phyloP scores from a whole-genome alignment of 768 basidiomycete genomes.

The Dioszegia crocea region DNA sequence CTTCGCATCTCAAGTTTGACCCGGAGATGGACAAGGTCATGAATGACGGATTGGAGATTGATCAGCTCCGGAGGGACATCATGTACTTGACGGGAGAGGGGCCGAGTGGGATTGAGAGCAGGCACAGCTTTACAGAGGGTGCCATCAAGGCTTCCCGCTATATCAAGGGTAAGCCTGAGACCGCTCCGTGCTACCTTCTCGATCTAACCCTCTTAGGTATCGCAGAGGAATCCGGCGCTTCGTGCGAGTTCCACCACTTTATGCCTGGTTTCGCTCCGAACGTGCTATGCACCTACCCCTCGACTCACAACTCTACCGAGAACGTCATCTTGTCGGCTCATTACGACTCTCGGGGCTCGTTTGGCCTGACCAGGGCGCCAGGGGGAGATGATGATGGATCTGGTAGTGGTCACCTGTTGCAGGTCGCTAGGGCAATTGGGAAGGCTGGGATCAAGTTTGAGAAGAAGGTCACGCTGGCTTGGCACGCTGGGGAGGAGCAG shows the following conservation, averaged over 20 bases:
- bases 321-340: slow-evolving; percentile 76
- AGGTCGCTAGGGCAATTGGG: slow-evolving; percentile 71
- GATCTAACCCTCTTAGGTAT: slow-evolving; percentile 16
- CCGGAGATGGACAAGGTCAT: slow-evolving; percentile 66
- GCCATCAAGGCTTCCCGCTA: slow-evolving; percentile 65
- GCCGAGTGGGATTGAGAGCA: slow-evolving; percentile 65
- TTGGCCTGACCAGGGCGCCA: slow-evolving; percentile 67
- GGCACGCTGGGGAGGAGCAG: slow-evolving; percentile 90
- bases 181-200: too few species aligned
- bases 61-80: slow-evolving; percentile 66
- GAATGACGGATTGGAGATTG: slow-evolving; percentile 60
- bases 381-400: slow-evolving; percentile 65
- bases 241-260: slow-evolving; percentile 66
- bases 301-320: slow-evolving; percentile 58
- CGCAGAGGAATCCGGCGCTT: slow-evolving; percentile 70
- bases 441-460: slow-evolving; percentile 66
- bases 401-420: slow-evolving; percentile 67
- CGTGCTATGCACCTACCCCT: slow-evolving; percentile 71
- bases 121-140: slow-evolving; percentile 76
- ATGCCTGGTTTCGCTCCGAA: slow-evolving; percentile 74
- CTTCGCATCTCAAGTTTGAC: slow-evolving; percentile 63
- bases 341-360: slow-evolving; percentile 87
- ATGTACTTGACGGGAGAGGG: slow-evolving; percentile 79
- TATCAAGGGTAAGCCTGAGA: slow-evolving; percentile 62
- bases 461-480: slow-evolving; percentile 71